Conservation (phyloP, 2,329 filamentous ascomycete genomes). For the Colletotrichum sp. region DNA sequence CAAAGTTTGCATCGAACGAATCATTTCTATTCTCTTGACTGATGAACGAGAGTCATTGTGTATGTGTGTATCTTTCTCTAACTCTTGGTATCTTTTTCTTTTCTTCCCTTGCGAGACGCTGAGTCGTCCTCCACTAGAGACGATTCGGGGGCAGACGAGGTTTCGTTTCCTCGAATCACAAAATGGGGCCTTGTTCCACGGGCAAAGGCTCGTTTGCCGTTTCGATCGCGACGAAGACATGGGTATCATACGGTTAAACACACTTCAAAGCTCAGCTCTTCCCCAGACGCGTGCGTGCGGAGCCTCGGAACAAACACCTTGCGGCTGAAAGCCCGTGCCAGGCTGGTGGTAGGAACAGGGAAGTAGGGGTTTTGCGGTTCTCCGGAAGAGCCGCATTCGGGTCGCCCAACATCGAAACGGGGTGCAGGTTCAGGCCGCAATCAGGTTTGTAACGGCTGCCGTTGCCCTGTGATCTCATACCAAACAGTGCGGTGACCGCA, state of each 20-base stretch:
- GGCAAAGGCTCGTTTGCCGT: neutral
- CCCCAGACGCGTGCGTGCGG: neutral
- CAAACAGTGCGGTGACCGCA: neutral
- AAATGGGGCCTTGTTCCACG: neutral
- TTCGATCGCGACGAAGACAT: neutral
- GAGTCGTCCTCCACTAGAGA: neutral
- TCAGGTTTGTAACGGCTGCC: neutral
- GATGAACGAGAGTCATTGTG: neutral
- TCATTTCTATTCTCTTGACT: neutral
- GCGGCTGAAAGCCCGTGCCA: conserved; percentile 12
- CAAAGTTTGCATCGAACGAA: neutral
- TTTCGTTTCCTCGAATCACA: neutral
- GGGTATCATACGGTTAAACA: conserved; percentile 17
- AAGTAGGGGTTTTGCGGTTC: neutral
- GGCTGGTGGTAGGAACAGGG: neutral
- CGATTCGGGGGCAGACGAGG: neutral
- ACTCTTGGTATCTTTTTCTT: neutral
- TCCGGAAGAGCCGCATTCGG: conserved; percentile 8
- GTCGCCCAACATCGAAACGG: neutral
- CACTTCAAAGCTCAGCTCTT: neutral
- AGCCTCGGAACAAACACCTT: neutral
- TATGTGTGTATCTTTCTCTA: neutral
- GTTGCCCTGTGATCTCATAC: neutral
- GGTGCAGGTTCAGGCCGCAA: neutral
- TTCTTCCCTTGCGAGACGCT: neutral